phyloP scores from a whole-genome alignment of 306 rosid species.

The Sophora flavescens region DNA sequence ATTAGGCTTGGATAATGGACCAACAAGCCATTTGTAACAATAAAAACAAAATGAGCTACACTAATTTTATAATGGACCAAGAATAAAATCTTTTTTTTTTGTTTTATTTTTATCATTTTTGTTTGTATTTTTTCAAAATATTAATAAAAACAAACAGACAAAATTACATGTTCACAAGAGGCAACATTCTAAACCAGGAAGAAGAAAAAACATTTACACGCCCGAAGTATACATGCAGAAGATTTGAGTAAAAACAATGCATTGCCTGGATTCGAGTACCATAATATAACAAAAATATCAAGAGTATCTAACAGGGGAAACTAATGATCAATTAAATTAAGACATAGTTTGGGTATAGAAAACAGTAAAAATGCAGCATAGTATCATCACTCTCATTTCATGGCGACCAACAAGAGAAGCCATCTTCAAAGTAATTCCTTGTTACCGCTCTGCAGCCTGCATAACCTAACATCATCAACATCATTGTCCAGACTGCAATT shows the following conservation, averaged over 20 bases:
- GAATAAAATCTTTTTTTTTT: too few relatives aligned
- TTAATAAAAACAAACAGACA: too few relatives aligned
- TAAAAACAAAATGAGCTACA: too few relatives aligned
- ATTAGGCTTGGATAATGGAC: too few relatives aligned
- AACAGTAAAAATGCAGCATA: slow-evolving; percentile 44
- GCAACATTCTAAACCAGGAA: slow-evolving; percentile 4
- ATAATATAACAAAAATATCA: slow-evolving; percentile 57
- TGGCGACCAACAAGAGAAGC: slow-evolving; percentile 48
- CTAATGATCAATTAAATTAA: slow-evolving; percentile 49
- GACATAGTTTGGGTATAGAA: slow-evolving; percentile 42
- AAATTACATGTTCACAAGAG: too few relatives aligned
- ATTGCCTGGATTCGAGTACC: slow-evolving; percentile 55
- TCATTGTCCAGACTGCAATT: slow-evolving; percentile 72
- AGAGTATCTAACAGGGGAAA: slow-evolving; percentile 55
- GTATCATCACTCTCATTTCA: slow-evolving; percentile 53
- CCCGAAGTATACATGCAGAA: slow-evolving; percentile 29
- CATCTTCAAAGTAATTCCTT: slow-evolving; percentile 46
- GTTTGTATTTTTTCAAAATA: too few relatives aligned
- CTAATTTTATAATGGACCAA: too few relatives aligned
- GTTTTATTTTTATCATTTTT: too few relatives aligned
- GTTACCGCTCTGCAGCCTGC: slow-evolving; percentile 48
- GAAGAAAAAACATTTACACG: slow-evolving; percentile 45
- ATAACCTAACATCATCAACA: slow-evolving; percentile 45
- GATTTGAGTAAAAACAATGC: slow-evolving; percentile 46
- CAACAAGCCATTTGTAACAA: too few relatives aligned